Evolutionary conservation across 805 yeast species (phyloP).

Genomic region (Blastobotrys chiropterorum): DNA sequence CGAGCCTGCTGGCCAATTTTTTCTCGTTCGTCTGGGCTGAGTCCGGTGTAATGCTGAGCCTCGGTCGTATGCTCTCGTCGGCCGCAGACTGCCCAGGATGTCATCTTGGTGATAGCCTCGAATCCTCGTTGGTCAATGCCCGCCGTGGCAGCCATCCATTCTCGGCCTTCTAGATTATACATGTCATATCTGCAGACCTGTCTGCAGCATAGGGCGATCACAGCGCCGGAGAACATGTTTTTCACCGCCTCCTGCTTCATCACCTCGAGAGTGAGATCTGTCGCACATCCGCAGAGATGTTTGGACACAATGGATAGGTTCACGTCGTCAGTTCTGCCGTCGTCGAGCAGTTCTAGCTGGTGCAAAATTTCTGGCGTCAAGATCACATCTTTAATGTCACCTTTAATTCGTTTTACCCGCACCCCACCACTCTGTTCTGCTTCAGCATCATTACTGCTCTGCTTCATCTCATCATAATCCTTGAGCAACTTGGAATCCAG

Average conservation of each 20-base stretch:
- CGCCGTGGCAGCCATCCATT: constrained; percentile 29
- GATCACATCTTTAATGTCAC: constrained; percentile 74
- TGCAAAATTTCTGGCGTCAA: constrained; percentile 28
- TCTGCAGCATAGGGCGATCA: constrained; percentile 91
- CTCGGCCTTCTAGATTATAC: constrained; percentile 43
- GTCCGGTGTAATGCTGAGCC: constrained; percentile 37
- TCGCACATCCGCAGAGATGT: constrained; percentile 91
- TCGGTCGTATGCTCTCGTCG: constrained; percentile 36
- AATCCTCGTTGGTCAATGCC: constrained; percentile 30
- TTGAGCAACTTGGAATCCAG: constrained; percentile 60
- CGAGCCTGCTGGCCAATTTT: constrained; percentile 62
- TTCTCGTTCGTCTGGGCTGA: constrained; percentile 43
- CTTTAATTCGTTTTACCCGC: constrained; percentile 46
- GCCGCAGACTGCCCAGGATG: constrained; percentile 89
- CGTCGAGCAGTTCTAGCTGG: neutral
- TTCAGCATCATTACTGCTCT: constrained; percentile 5
- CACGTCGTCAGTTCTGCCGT: neutral
- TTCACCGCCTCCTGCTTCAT: constrained; percentile 30
- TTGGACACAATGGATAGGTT: constrained; percentile 60
- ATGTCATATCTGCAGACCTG: constrained; percentile 68
- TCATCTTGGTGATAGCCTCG: constrained; percentile 50
- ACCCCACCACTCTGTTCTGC: constrained; percentile 21
- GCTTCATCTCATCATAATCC: constrained; percentile 36
- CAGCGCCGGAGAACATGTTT: constrained; percentile 42
- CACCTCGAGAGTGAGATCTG: constrained; percentile 74